These are phyloP conservation scores for Sphaerulina vaccinii DNA, from an alignment of 2,329 filamentous ascomycete genomes.

Conservation along the genomic window DNA sequence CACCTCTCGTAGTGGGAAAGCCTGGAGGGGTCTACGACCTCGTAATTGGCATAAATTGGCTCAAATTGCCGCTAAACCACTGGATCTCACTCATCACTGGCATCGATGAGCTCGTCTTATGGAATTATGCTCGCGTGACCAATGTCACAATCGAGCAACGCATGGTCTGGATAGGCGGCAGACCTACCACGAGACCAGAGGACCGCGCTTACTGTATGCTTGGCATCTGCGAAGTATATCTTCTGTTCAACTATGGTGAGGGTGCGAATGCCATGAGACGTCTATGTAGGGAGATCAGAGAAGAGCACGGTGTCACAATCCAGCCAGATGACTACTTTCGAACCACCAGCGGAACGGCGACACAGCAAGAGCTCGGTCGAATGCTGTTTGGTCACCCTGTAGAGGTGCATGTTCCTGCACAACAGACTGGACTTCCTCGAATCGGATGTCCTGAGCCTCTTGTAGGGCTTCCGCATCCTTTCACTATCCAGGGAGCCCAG, in stretches of 20 bases:
- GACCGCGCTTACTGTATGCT: slow-evolving; percentile 17
- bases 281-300: slow-evolving; percentile 2
- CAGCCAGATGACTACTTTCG: no score
- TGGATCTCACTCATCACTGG: slow-evolving; percentile 15
- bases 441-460: no score
- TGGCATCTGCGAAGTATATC: slow-evolving; percentile 10
- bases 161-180: slow-evolving; percentile 2
- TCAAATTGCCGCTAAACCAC: slow-evolving; percentile 7
- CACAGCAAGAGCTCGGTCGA: no score
- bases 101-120: slow-evolving; percentile 13
- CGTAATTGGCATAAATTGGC: neutral
- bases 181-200: slow-evolving; percentile 14
- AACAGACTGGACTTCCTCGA: no score
- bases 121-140: neutral
- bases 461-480: no score
- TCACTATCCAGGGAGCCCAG: no score
- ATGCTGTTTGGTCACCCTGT: no score
- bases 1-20: neutral
- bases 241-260: slow-evolving; percentile 13
- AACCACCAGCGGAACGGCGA: no score
- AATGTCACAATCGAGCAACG: slow-evolving; percentile 1
- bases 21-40: no score
- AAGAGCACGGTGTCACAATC: neutral
- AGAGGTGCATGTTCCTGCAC: no score
- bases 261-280: slow-evolving; percentile 6